Conservation (phyloP, 83 land plant species). For the Picea abies region DNA sequence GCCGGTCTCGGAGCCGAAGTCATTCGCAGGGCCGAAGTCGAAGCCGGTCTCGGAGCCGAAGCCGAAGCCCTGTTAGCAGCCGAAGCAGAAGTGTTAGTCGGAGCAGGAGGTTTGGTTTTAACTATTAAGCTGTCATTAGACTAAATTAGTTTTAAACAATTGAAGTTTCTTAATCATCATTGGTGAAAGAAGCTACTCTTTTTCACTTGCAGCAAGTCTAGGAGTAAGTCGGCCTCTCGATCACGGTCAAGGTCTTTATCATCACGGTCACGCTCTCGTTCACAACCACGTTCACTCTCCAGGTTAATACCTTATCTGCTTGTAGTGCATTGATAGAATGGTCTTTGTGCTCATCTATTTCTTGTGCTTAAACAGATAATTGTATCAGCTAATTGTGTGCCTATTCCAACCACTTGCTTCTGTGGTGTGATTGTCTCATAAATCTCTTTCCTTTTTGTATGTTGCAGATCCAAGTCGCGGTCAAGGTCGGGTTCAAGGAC, state of each 20-base stretch:
- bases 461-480: not conserved
- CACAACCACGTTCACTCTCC: slow-evolving; percentile 35
- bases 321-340: no score
- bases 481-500: not conserved
- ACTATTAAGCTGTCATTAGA: not conserved
- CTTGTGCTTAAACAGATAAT: no score
- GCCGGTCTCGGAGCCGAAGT: slow-evolving; percentile 40
- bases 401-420: no score
- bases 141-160: not conserved
- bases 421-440: no score
- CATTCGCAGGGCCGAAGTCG: slow-evolving; percentile 39
- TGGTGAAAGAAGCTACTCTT: not conserved
- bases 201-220: slow-evolving; percentile 49
- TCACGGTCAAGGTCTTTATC: slow-evolving; percentile 37
- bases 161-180: not conserved
- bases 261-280: slow-evolving; percentile 18
- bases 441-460: not conserved
- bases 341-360: no score
- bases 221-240: slow-evolving; percentile 30
- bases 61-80: slow-evolving; percentile 46
- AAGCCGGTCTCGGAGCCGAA: slow-evolving; percentile 45
- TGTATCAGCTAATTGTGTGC: no score
- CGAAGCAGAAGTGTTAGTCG: not conserved
- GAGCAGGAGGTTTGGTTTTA: slow-evolving; percentile 24
- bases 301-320: slow-evolving; percentile 20